These are phyloP conservation scores for Acanthamoeba sp. DNA, from an alignment of 208 protist genomes.

Conservation along the genomic window DNA sequence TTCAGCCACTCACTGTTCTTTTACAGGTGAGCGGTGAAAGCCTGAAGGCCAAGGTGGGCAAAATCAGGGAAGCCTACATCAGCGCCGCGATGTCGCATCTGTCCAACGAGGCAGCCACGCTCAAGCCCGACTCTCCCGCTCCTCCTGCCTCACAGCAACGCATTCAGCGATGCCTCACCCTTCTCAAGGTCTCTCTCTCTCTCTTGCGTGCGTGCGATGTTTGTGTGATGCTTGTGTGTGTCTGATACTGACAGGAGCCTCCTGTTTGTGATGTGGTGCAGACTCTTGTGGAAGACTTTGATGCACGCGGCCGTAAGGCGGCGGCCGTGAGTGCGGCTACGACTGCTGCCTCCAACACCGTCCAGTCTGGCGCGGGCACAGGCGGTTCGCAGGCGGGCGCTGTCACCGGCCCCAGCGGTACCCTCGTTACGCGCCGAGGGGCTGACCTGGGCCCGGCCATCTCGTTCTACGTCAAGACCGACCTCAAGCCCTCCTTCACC, in stretches of 20 bases:
- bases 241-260: neutral
- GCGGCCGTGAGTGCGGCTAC: neutral
- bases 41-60: conserved; percentile 73
- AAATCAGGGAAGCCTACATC: conserved; percentile 61
- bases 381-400: too few species aligned
- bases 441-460: conserved; percentile 11
- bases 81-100: conserved; percentile 59
- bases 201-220: neutral
- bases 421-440: neutral
- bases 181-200: conserved; percentile 24
- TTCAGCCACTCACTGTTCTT: neutral
- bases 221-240: neutral
- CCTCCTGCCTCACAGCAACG: conserved; percentile 1
- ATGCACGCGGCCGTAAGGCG: conserved; percentile 20
- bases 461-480: conserved; percentile 55
- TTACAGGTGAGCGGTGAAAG: conserved; percentile 50
- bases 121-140: neutral
- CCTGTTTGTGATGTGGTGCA: neutral
- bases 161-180: conserved; percentile 66
- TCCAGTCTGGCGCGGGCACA: neutral
- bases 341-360: neutral
- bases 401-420: neutral
- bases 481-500: conserved; percentile 63
- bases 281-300: conserved; percentile 73
- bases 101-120: neutral